Evolutionary conservation across 139 green algal species (phyloP).

Genomic region (Nannochloris sp.): DNA sequence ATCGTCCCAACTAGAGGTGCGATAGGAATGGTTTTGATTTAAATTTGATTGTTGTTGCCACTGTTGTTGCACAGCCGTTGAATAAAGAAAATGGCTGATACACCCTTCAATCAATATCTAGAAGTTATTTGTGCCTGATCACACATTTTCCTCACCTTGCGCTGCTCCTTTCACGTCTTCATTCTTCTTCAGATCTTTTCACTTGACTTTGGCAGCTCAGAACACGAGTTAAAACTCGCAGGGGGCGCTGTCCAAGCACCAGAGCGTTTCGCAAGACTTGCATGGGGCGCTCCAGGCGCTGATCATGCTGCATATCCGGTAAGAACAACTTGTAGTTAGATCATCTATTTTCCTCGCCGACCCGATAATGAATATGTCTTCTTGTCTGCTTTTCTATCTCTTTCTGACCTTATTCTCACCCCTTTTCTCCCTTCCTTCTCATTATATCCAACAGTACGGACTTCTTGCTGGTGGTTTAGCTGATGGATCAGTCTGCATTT

Average conservation of each 20-base stretch:
- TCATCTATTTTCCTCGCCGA: too few relatives aligned
- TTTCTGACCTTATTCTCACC: not conserved
- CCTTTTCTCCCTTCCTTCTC: too few relatives aligned
- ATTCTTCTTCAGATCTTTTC: constrained; percentile 52
- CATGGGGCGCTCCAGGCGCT: constrained; percentile 56
- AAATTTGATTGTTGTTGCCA: not conserved
- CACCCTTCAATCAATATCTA: too few relatives aligned
- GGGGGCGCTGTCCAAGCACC: constrained; percentile 52
- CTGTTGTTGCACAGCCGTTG: not conserved
- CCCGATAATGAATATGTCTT: too few relatives aligned
- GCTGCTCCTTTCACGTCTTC: too few relatives aligned
- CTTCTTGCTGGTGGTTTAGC: constrained; percentile 87
- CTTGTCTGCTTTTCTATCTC: not conserved
- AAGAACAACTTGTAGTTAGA: not conserved
- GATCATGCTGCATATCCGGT: constrained; percentile 30
- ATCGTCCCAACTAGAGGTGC: constrained; percentile 64
- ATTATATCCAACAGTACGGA: constrained; percentile 61
- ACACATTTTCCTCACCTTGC: too few relatives aligned
- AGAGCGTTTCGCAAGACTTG: constrained; percentile 83
- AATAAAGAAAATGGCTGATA: not conserved
- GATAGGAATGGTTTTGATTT: not conserved
- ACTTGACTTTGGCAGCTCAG: constrained; percentile 51
- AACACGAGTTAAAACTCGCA: constrained; percentile 33
- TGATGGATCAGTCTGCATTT: constrained; percentile 86
- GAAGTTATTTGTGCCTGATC: too few relatives aligned